Percentiles rank a stretch among this genome's conserved stretches.
These are phyloP conservation scores for Populus deltoides DNA, from an alignment of 345 rosid genomes.

Conservation along the genomic window DNA sequence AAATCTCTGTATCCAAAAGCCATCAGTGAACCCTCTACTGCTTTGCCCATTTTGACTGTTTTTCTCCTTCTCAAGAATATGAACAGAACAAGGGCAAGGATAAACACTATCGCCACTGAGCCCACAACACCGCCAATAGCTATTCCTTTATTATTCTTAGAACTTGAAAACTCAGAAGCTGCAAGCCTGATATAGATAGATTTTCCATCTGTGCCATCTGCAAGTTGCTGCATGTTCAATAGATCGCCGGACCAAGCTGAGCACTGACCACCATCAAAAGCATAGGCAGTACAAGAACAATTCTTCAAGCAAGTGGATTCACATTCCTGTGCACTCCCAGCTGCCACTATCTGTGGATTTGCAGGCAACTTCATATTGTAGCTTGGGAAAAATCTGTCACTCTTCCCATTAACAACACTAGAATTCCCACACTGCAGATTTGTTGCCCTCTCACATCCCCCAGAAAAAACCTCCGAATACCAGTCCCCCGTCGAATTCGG, in stretches of 20 bases:
- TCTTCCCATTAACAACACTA: slow-evolving; percentile 23
- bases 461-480: slow-evolving; percentile 51
- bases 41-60: slow-evolving; percentile 24
- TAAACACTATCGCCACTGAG: slow-evolving; percentile 20
- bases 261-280: slow-evolving; percentile 42
- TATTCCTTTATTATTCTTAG: slow-evolving; percentile 29
- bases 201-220: slow-evolving; percentile 29
- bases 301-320: slow-evolving; percentile 41
- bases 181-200: slow-evolving; percentile 54
- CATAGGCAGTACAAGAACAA: slow-evolving; percentile 71
- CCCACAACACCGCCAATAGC: slow-evolving; percentile 44
- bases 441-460: slow-evolving; percentile 54
- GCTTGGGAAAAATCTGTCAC: slow-evolving; percentile 30
- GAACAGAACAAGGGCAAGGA: slow-evolving; percentile 32
- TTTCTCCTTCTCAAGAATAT: slow-evolving; percentile 34
- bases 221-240: slow-evolving; percentile 37
- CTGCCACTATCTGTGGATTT: slow-evolving; percentile 6
- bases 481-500: slow-evolving; percentile 35
- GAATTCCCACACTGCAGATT: slow-evolving; percentile 42
- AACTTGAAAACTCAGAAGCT: slow-evolving; percentile 54
- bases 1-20: slow-evolving; percentile 66
- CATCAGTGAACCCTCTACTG: slow-evolving; percentile 58
- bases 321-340: slow-evolving; percentile 35
- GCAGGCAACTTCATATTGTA: slow-evolving; percentile 24
- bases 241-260: slow-evolving; percentile 53